Conservation (phyloP, 352 stramenopile species). For the Globisporangium orthogonon region DNA sequence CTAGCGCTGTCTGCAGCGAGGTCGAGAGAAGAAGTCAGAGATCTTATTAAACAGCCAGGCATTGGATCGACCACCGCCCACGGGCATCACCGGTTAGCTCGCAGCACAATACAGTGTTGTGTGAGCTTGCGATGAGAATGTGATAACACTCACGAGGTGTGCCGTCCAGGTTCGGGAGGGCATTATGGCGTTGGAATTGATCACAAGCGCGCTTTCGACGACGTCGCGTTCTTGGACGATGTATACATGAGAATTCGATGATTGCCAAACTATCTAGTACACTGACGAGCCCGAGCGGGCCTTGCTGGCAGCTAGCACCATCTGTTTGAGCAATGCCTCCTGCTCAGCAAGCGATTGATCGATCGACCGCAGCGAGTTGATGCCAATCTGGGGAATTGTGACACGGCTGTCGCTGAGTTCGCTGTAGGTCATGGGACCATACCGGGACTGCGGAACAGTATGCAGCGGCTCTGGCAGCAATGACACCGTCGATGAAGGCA, state of each 20-base stretch:
- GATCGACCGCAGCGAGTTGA: conserved; percentile 12
- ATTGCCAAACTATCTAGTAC: background rate
- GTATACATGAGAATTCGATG: background rate
- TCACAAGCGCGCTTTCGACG: background rate
- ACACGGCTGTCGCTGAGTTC: background rate
- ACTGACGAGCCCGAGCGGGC: conserved; percentile 3
- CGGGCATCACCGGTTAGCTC: too few species aligned
- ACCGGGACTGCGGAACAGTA: background rate
- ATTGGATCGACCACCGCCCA: too few species aligned
- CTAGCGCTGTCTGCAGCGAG: too few species aligned
- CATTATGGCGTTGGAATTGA: background rate
- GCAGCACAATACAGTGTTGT: too few species aligned
- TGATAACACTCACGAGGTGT: too few species aligned
- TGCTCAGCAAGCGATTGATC: conserved; percentile 23
- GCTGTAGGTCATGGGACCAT: background rate
- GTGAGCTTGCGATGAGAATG: too few species aligned
- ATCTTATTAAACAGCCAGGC: too few species aligned
- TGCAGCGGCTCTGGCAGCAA: background rate
- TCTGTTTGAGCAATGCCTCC: conserved; percentile 20
- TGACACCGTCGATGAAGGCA: background rate
- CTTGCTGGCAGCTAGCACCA: conserved; percentile 16
- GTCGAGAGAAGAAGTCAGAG: too few species aligned
- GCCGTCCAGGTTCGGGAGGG: too few species aligned
- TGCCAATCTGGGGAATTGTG: background rate
- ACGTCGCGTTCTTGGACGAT: background rate